Base-by-base conservation (phyloP, 2,329 filamentous ascomycete species). In the Penicillium sp. region DNA sequence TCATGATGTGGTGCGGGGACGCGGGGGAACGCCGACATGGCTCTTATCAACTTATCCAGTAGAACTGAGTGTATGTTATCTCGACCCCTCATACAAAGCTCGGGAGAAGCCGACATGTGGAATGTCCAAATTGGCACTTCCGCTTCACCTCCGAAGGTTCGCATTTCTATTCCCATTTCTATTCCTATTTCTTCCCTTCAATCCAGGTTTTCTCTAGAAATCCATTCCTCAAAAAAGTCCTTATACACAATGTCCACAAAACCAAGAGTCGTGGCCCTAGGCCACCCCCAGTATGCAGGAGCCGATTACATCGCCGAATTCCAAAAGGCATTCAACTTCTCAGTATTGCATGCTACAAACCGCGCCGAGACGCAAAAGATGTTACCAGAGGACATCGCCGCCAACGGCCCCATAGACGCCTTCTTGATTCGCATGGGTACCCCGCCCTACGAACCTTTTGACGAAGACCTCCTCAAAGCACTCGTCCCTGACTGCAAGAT, bases 401-500 rank as follows among this genome's bases (percentile, higher is more conserved):
- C 43, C 64, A 37, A 64, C 7, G 78, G 79, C 0, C 77, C 78
- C 0, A 73, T 80, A 25, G 75, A 80, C 44, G 79, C 75, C 0
- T 75, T 82, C 51, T 71, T 82, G 49, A 72, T 82, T 54, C 74
- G 76, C n/a, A 79, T 82, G 74, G 79, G 79, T 11, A 79, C 77
- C 2, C 68, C 69, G 9, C 76, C 77, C 0, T 81, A 77, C 51
- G 78, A 81, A 51, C 79, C 80, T 0, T 81, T 82, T 53, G 73
- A 81, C 55, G 68, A 73, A n/a, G 76, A 73, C 4, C 63, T 82
- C 4, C 69, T 82, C 2, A 50, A 57, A 5, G 60, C 69, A 2
- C 69, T 82, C 11, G 57, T 70, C 1, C 79, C 79, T 0, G 51
- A 69, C 18, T 80, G 76, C 53, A 73, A 75, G 51, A 77, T 82